Evolutionary conservation across 768 basidiomycete species (phyloP).

Genomic region (Hypholoma sublateritium): DNA sequence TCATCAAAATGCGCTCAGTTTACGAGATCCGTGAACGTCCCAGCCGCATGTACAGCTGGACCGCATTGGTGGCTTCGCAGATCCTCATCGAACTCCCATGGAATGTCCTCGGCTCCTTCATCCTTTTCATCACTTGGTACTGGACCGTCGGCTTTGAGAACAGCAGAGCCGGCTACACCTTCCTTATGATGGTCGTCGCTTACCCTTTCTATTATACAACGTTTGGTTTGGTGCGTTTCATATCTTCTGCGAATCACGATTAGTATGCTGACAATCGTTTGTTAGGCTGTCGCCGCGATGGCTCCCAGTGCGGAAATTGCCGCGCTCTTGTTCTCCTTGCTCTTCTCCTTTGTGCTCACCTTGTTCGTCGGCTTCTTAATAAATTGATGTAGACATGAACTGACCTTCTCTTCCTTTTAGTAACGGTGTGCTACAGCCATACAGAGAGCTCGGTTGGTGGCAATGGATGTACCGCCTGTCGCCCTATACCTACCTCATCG

Average conservation of each 20-base stretch:
- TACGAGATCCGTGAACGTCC: slow-evolving; percentile 72
- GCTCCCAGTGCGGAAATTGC: slow-evolving; percentile 55
- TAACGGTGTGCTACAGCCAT: slow-evolving; percentile 66
- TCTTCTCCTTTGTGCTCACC: slow-evolving; percentile 58
- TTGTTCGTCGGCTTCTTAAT: slow-evolving; percentile 36
- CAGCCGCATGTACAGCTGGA: slow-evolving; percentile 67
- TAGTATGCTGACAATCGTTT: slow-evolving; percentile 2
- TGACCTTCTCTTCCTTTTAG: slow-evolving; percentile 20
- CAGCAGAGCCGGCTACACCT: slow-evolving; percentile 59
- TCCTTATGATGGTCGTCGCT: slow-evolving; percentile 48
- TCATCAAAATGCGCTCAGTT: slow-evolving; percentile 55
- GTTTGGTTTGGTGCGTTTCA: slow-evolving; percentile 25
- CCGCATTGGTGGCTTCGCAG: slow-evolving; percentile 53
- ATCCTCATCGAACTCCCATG: slow-evolving; percentile 60
- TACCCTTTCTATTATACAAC: slow-evolving; percentile 21
- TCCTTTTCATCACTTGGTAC: slow-evolving; percentile 70
- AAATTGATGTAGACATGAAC: background rate
- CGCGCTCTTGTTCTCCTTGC: slow-evolving; percentile 47
- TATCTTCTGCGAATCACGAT: slow-evolving; percentile 18
- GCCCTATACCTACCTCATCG: slow-evolving; percentile 58
- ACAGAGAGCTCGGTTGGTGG: slow-evolving; percentile 61
- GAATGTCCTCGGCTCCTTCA: slow-evolving; percentile 55
- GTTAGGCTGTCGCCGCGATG: slow-evolving; percentile 56
- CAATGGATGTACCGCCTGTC: slow-evolving; percentile 57
- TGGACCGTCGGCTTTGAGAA: slow-evolving; percentile 65